Evolutionary conservation across 345 rosid species (phyloP).

Genomic region (Physaria fendleri): DNA sequence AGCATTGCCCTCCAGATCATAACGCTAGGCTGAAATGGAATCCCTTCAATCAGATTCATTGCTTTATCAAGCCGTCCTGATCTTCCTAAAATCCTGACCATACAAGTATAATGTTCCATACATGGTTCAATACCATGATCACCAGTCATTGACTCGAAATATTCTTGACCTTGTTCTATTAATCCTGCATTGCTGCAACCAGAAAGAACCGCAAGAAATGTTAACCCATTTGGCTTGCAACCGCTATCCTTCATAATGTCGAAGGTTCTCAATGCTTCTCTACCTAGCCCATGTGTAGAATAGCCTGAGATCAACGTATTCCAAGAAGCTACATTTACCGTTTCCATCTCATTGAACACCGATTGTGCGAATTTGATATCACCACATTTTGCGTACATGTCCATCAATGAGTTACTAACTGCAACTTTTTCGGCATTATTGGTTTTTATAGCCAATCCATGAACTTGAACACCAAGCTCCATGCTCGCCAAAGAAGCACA

Average conservation of each 20-base stretch:
- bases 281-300: conserved; percentile 60
- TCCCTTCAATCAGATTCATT: conserved; percentile 53
- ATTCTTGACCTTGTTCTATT: conserved; percentile 49
- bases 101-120: conserved; percentile 73
- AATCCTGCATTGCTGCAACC: conserved; percentile 82
- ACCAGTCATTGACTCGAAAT: conserved; percentile 63
- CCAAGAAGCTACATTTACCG: conserved; percentile 61
- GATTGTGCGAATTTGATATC: conserved; percentile 49
- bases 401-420: conserved; percentile 72
- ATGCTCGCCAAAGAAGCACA: conserved; percentile 74
- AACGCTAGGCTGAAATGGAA: conserved; percentile 57
- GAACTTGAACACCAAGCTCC: conserved; percentile 69
- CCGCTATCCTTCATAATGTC: conserved; percentile 51
- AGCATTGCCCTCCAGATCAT: conserved; percentile 89
- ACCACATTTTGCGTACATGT: conserved; percentile 96
- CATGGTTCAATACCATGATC: conserved; percentile 66
- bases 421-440: conserved; percentile 41
- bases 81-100: conserved; percentile 80
- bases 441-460: conserved; percentile 52
- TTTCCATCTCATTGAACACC: conserved; percentile 46
- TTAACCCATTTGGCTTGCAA: conserved; percentile 52
- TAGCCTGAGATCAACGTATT: conserved; percentile 79
- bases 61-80: conserved; percentile 70
- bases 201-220: conserved; percentile 72
- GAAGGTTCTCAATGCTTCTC: conserved; percentile 51